Base-by-base conservation (phyloP, 2,329 filamentous ascomycete species). In the Emmonsiellopsis sp. region DNA sequence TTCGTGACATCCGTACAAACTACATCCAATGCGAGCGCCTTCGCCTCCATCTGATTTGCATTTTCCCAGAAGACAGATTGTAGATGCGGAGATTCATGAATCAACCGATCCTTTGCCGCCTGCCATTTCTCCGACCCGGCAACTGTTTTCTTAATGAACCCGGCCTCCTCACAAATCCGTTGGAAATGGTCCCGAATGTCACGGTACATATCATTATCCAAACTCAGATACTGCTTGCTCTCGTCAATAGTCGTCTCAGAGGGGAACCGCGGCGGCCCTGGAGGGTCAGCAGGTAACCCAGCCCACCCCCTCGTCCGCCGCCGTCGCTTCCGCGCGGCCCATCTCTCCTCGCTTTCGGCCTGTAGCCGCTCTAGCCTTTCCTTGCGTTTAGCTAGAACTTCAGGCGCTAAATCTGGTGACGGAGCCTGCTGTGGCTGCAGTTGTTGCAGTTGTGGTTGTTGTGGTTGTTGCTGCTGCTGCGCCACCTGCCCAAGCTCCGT, bases 1-100 rank as follows among this genome's bases (percentile, higher is more conserved):
- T 93, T 93, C 1, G 87, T 91, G 32, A 92, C 86, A 69, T 92
- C 87, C 31, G 82, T 85, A 63, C 86, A 90, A 26, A 94, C 84
- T 45, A 89, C 80, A 65, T 94, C 88, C 5, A 94, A 73, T 0
- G 87, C 86, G 45, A 89, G 74, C 38, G 78, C 78, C 64, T 84
- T 87, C 42, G 77, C 74, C 43, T 86, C 82, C 13, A 79, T 67
- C 20, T 83, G 75, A 2, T 79, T 77, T 30, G 79, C 76, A 43
- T 81, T 76, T 6, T 76, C 67, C 71, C 78, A 82, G 63, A 89
- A 82, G 30, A 82, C 73, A 2, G 72, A 70, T 56, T 83, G 79
- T 13, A 94, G 73, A 59, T 87, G 83, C 11, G 77, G 70, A 30
- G 79, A 83, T 61, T 84, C 80, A 26, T 79, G 76, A 16, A 91